Evolutionary conservation across 169 alveolate genomes (phyloP), one percentile per base, ranked within the genome.

Genomic region (Plasmodium gonderi): DNA sequence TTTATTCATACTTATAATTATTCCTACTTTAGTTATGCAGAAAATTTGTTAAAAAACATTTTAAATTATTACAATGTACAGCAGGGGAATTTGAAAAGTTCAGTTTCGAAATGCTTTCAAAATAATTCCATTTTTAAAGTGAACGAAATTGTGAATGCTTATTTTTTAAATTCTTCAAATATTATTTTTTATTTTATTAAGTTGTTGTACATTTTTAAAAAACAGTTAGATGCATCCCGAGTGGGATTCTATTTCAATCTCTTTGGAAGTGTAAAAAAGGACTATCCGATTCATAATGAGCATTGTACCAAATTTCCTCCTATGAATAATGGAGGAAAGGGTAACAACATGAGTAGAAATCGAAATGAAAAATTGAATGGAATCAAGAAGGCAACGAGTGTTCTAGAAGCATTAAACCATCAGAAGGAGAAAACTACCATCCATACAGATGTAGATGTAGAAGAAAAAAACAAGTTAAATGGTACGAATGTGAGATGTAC

Each of bases 81-180:
- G 77, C 92, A 83, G 44, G 64, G 76, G 33, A 83, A 47, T 72
- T 26, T 83, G 31, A 83, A 72, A 76, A 69, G 17, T 60, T 44
- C 92, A 0, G 36, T 83, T 29, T 17, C 83, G 31, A 83, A 83
- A 76, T 83, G 92, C 31, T 83, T 83, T 47, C 81, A 83, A 72
- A 83, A 83, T 83, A 45, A 83, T 47, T 83, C 92, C 0, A 29
- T 74, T 9, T 83, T 72, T 83, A 83, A 83, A 76, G 65, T 83
- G 54, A 83, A 83, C 64, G 92, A 83, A 83, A 83, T 83, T 83
- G 44, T 72, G 23, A 83, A 83, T 47, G 75, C 92, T 2, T 72
- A 83, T 36, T 49, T 83, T 72, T 83, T 83, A 76, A 83, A 83
- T 42, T 44, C 92, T 14, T 69, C 92, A 23, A 83, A 72, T 38